Evolutionary conservation across 148 eudicot genomes (phyloP), one percentile per base, ranked within the genome.

Genomic region (Rhododendron williamsianum): DNA sequence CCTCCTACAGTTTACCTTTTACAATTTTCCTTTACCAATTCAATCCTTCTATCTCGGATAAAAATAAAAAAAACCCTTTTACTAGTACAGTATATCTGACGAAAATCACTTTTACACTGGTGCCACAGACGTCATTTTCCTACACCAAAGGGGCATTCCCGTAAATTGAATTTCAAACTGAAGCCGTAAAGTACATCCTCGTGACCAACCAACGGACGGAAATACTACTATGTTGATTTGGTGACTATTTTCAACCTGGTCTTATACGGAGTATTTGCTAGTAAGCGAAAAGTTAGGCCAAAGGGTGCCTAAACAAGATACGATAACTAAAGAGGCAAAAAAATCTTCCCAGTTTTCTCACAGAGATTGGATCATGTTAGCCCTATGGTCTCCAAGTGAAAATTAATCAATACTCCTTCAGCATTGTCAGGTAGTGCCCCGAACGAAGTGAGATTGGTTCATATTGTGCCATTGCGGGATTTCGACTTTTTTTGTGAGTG

Each of bases 1-100:
- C 85, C 89, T 79, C 84, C 21, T 52, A 71, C 76, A 56, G 76
- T 30, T 4, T 4, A 30, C 38, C 9, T 12, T 71, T 71, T 33
- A 41, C 41, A 0, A 38, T 38, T n/a, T n/a, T n/a, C n/a, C n/a
- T n/a, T n/a, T n/a, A n/a, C n/a, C n/a, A n/a, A n/a, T n/a, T n/a
- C n/a, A n/a, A n/a, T n/a, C n/a, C n/a, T n/a, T n/a, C n/a, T 30
- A 38, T 38, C 41, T 38, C 41, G 41, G 41, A 38, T 10, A 27
- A 27, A 27, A 27, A 27, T 27, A 41, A 4, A 41, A 41, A 4
- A 5, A 41, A 41, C 0, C 43, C 43, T 41, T 41, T 41, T 41
- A 36, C 38, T 38, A 38, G 41, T 30, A 30, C 30, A 30, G 30
- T 38, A 30, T 10, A 27, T 11, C 74, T 69, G 74, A 69, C 74